Conservation (phyloP, 345 rosid species). For the Aquilaria sinensis region DNA sequence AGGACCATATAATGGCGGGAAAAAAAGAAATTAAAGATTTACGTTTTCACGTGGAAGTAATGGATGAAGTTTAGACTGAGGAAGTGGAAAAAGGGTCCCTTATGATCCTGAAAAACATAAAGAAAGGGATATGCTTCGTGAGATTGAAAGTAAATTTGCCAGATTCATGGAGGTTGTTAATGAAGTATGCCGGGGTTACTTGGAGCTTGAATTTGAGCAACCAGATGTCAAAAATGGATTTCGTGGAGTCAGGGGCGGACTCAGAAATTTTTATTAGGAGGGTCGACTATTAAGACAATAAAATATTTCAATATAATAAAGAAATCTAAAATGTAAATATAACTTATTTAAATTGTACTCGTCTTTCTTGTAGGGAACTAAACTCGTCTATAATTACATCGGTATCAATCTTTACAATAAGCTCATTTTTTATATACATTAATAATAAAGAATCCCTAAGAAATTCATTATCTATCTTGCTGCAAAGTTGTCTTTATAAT, state of each 20-base stretch:
- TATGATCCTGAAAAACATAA: constrained; percentile 96
- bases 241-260: constrained; percentile 6
- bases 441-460: too few relatives aligned
- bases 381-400: too few relatives aligned
- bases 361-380: too few relatives aligned
- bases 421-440: too few relatives aligned
- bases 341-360: too few relatives aligned
- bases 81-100: constrained; percentile 87
- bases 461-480: too few relatives aligned
- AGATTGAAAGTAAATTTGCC: constrained; percentile 79
- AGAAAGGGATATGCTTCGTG: constrained; percentile 76
- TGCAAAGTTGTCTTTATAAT: too few relatives aligned
- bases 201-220: constrained; percentile 96
- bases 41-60: constrained; percentile 84
- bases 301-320: too few relatives aligned
- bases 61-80: constrained; percentile 80
- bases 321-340: too few relatives aligned
- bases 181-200: constrained; percentile 63
- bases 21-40: constrained; percentile 90
- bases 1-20: constrained; percentile 96
- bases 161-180: constrained; percentile 76
- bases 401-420: too few relatives aligned
- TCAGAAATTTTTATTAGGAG: too few relatives aligned
- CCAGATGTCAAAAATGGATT: constrained; percentile 88
- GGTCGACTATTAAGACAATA: too few relatives aligned